Conservation (phyloP, 352 stramenopile species). For the Phytophthora podocarpi region DNA sequence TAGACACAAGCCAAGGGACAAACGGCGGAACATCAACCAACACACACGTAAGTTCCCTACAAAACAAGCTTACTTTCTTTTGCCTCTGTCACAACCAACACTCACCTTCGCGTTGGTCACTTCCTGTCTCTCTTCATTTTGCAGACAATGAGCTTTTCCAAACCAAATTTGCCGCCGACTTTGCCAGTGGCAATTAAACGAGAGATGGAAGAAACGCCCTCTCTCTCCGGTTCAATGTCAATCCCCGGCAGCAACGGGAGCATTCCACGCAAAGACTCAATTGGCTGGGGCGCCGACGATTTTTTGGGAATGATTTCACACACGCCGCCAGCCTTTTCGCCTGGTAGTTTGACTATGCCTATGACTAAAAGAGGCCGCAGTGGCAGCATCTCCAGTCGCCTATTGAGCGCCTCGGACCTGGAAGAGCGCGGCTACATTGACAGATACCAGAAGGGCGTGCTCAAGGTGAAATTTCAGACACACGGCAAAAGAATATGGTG, state of each 20-base stretch:
- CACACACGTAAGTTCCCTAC: background rate
- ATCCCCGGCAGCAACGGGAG: slow-evolving; percentile 38
- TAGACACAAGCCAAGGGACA: background rate
- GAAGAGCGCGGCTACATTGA: slow-evolving; percentile 92
- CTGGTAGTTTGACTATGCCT: slow-evolving; percentile 87
- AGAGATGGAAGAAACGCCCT: slow-evolving; percentile 46
- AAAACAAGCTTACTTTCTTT: background rate
- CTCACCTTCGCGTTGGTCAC: background rate
- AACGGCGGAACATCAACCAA: background rate
- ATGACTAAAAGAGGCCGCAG: slow-evolving; percentile 87
- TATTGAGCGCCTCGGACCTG: slow-evolving; percentile 89
- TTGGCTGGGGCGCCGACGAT: slow-evolving; percentile 85
- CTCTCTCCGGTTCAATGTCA: slow-evolving; percentile 36
- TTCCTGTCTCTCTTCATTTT: slow-evolving; percentile 1
- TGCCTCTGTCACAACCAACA: background rate
- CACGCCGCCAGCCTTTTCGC: slow-evolving; percentile 91
- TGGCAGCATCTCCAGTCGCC: slow-evolving; percentile 83
- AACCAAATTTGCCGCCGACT: slow-evolving; percentile 61
- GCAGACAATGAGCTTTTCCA: slow-evolving; percentile 47
- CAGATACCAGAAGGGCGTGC: slow-evolving; percentile 88
- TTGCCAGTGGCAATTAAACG: slow-evolving; percentile 78
- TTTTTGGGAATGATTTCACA: slow-evolving; percentile 90
- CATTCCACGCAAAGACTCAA: slow-evolving; percentile 77
- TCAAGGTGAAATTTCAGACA: slow-evolving; percentile 62
- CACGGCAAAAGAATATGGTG: background rate